Evolutionary conservation across 345 rosid genomes (phyloP).

Genomic region (Boechera retrofracta): DNA sequence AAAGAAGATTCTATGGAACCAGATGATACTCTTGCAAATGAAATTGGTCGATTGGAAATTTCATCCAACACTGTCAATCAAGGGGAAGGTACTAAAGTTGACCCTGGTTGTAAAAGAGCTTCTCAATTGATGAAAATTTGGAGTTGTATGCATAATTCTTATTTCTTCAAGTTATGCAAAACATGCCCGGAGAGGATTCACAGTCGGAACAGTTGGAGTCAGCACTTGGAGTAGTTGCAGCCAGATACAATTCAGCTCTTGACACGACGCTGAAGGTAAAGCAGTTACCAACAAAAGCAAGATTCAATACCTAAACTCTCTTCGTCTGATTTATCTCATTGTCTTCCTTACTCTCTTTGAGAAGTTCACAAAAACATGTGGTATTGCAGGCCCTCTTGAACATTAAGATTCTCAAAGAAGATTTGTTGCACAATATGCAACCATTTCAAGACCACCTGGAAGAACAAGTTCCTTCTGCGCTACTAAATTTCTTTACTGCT

Average conservation of each 20-base stretch:
- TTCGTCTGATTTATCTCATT: not conserved
- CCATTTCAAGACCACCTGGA: not conserved
- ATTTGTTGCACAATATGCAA: slow-evolving; percentile 14
- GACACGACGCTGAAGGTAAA: slow-evolving; percentile 41
- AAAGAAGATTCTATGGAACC: slow-evolving; percentile 16
- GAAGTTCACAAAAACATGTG: slow-evolving; percentile 1
- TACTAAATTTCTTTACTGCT: slow-evolving; percentile 30
- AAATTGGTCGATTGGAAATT: no score
- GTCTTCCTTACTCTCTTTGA: not conserved
- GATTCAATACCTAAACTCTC: not conserved
- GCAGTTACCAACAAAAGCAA: slow-evolving; percentile 10
- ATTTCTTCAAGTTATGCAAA: slow-evolving; percentile 31
- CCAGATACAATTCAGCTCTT: slow-evolving; percentile 32
- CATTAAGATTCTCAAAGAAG: slow-evolving; percentile 21
- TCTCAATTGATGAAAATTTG: not conserved
- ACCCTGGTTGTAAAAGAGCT: not conserved
- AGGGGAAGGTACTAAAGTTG: slow-evolving; percentile 20
- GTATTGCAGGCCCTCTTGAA: slow-evolving; percentile 36
- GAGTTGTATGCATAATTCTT: slow-evolving; percentile 13
- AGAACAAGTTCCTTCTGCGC: not conserved
- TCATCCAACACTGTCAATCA: slow-evolving; percentile 1
- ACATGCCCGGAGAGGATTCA: slow-evolving; percentile 11
- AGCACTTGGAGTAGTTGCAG: slow-evolving; percentile 2
- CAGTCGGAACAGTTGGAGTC: slow-evolving; percentile 13
- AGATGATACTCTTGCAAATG: not conserved